A percentile compares a stretch with the other conserved stretches of the same genome.
Conservation (phyloP, 495 filamentous ascomycete genomes). For the Penicillium taxi region DNA sequence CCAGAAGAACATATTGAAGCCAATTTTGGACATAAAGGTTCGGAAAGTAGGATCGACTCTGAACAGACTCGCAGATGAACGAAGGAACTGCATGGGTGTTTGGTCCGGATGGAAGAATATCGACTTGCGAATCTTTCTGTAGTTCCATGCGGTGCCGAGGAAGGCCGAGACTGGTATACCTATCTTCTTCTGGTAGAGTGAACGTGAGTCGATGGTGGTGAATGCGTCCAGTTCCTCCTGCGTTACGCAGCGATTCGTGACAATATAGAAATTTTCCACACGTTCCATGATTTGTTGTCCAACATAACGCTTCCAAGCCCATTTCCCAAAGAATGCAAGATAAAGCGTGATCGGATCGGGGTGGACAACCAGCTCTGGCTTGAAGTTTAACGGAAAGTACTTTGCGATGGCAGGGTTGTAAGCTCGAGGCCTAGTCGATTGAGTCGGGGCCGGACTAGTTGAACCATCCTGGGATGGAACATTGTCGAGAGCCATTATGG, state of each 20-base stretch:
- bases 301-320: slow-evolving; percentile 3
- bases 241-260: slow-evolving; percentile 20
- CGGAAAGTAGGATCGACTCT: no score
- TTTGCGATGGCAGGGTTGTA: slow-evolving; percentile 1
- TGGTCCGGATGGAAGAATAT: no score
- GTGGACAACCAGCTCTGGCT: slow-evolving; percentile 11
- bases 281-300: slow-evolving; percentile 1
- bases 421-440: neutral
- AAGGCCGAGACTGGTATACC: slow-evolving; percentile 15
- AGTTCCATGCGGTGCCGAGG: slow-evolving; percentile 6
- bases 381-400: slow-evolving; percentile 11
- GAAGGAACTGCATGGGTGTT: no score
- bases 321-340: slow-evolving; percentile 22
- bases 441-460: slow-evolving; percentile 2
- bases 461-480: slow-evolving; percentile 14
- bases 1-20: no score
- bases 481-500: slow-evolving; percentile 21
- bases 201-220: slow-evolving; percentile 13
- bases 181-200: slow-evolving; percentile 15
- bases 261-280: slow-evolving; percentile 12
- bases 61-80: no score
- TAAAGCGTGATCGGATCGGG: slow-evolving; percentile 25
- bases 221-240: slow-evolving; percentile 34
- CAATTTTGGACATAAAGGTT: no score
- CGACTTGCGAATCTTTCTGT: no score